Percentiles rank a stretch among this genome's conserved stretches.
phyloP scores from a whole-genome alignment of 345 rosid genomes.

The Garcia nutans region DNA sequence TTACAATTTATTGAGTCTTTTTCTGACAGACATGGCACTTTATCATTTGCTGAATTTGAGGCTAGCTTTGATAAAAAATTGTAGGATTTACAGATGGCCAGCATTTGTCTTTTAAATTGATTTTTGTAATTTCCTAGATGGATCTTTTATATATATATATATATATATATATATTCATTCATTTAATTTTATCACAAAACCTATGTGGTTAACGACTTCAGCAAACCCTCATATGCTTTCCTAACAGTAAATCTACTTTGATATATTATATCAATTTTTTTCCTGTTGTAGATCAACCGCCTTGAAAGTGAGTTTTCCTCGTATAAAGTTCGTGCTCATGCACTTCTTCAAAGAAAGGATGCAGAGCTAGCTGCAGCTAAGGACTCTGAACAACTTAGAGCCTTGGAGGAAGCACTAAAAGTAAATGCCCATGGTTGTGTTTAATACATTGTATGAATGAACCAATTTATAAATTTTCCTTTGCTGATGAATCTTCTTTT shows the following conservation, averaged over 20 bases:
- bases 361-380: conserved; percentile 82
- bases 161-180: not conserved
- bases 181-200: not conserved
- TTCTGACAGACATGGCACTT: not conserved
- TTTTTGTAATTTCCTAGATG: not conserved
- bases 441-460: not conserved
- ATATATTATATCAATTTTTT: conserved; percentile 11
- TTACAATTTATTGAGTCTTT: not conserved
- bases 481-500: conserved; percentile 22
- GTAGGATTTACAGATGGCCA: not conserved
- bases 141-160: too few relatives aligned
- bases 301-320: conserved; percentile 91
- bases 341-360: conserved; percentile 93
- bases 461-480: not conserved
- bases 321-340: conserved; percentile 88
- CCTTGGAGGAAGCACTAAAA: conserved; percentile 86
- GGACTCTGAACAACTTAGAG: conserved; percentile 80
- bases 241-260: conserved; percentile 9
- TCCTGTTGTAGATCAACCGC: conserved; percentile 58
- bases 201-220: not conserved
- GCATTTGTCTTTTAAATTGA: not conserved
- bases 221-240: not conserved
- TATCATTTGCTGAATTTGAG: not conserved
- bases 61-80: not conserved
- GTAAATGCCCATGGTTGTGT: conserved; percentile 37